These are phyloP conservation scores for Zychaea mexicana DNA, from an alignment of 371 early-diverging fungal genomes.

Conservation along the genomic window DNA sequence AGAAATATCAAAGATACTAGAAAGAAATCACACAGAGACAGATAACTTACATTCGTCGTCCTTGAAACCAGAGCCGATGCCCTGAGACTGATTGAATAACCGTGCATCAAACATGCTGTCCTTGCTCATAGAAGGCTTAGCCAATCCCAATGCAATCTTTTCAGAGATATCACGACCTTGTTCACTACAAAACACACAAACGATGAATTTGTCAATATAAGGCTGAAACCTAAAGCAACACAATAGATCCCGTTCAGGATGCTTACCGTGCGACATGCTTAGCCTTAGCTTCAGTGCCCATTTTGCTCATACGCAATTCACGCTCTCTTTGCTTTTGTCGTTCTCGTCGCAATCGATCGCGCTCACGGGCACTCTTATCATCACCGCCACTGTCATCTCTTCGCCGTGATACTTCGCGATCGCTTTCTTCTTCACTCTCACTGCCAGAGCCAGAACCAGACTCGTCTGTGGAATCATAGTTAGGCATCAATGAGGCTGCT, in stretches of 20 bases:
- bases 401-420: constrained; percentile 22
- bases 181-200: constrained; percentile 32
- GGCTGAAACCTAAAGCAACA: not conserved
- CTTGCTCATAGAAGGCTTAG: constrained; percentile 84
- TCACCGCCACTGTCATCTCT: constrained; percentile 28
- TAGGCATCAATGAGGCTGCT: constrained; percentile 45
- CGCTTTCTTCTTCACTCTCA: constrained; percentile 14
- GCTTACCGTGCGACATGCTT: constrained; percentile 73
- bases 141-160: constrained; percentile 95
- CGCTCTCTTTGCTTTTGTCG: constrained; percentile 85
- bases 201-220: not conserved
- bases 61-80: constrained; percentile 84
- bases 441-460: constrained; percentile 40
- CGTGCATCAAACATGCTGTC: constrained; percentile 94
- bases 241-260: not conserved
- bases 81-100: constrained; percentile 90
- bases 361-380: constrained; percentile 69
- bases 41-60: constrained; percentile 73
- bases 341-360: constrained; percentile 89
- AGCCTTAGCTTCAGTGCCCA: constrained; percentile 89
- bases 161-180: constrained; percentile 95
- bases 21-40: no score
- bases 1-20: no score
- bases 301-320: constrained; percentile 85
- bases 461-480: constrained; percentile 53